Conservation (phyloP, 2,329 filamentous ascomycete genomes). For the Nothomitra cinnamomea region DNA sequence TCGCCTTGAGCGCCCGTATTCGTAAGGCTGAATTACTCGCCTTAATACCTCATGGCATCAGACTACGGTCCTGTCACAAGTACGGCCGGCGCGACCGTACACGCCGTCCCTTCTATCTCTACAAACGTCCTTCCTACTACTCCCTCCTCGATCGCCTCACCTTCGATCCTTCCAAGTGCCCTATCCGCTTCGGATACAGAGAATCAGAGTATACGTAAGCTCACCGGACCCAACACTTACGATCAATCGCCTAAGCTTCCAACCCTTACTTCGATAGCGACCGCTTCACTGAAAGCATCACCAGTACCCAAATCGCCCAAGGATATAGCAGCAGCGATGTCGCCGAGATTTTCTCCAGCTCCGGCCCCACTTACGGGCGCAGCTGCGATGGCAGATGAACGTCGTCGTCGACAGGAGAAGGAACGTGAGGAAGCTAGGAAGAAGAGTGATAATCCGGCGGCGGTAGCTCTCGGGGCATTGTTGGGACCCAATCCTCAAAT, state of each 20-base stretch:
- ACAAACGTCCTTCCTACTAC: constrained; percentile 1
- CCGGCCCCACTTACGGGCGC: constrained; percentile 29
- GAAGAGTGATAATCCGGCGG: constrained; percentile 31
- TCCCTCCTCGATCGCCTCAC: constrained; percentile 1
- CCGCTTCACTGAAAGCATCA: constrained; percentile 8
- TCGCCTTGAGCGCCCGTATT: neutral
- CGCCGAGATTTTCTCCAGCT: constrained; percentile 18
- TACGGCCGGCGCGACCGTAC: neutral
- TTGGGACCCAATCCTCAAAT: constrained; percentile 24
- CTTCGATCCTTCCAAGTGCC: neutral
- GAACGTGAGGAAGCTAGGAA: constrained; percentile 19
- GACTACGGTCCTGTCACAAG: constrained; percentile 3
- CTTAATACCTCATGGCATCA: neutral
- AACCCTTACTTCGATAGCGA: constrained; percentile 3
- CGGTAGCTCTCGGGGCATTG: constrained; percentile 26
- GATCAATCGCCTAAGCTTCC: neutral
- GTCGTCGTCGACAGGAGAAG: constrained; percentile 24
- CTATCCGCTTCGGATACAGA: neutral
- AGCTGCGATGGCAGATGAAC: constrained; percentile 30
- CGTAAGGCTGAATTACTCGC: neutral
- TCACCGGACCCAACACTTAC: neutral
- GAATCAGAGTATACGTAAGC: neutral
- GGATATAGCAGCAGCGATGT: constrained; percentile 18
- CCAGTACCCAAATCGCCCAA: constrained; percentile 26
- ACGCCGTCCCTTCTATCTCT: neutral